phyloP scores from a whole-genome alignment of 2,329 filamentous ascomycete species.

The Ampelomyces quisqualis region DNA sequence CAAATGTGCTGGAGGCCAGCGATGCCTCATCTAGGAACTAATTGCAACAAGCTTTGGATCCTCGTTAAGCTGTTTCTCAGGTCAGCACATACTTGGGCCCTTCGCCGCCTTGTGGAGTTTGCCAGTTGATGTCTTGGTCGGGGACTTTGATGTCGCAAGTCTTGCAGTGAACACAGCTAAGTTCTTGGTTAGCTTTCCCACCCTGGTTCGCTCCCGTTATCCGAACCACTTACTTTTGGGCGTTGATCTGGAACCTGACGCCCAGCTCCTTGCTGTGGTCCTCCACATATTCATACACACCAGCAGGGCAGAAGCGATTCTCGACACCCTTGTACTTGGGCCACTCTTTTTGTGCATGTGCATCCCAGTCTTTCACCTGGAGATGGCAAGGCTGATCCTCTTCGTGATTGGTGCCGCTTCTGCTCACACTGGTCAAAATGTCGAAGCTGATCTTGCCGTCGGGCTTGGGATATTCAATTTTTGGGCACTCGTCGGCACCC shows the following conservation, averaged over 20 bases:
- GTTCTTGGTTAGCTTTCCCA: constrained; percentile 28
- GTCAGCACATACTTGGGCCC: constrained; percentile 67
- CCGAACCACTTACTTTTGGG: constrained; percentile 81
- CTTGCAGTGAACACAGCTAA: constrained; percentile 99
- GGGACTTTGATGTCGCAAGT: constrained; percentile 99
- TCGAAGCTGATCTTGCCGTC: constrained; percentile 95
- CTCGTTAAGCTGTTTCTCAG: too few species aligned
- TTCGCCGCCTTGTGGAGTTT: constrained; percentile 88
- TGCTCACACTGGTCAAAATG: constrained; percentile 89
- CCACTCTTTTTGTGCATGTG: constrained; percentile 79
- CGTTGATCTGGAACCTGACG: constrained; percentile 95
- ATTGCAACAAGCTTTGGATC: too few species aligned
- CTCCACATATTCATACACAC: constrained; percentile 97
- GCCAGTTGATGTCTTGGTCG: constrained; percentile 88
- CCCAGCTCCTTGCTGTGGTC: constrained; percentile 83
- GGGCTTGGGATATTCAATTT: constrained; percentile 96
- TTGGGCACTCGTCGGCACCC: constrained; percentile 72
- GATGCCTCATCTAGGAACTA: too few species aligned
- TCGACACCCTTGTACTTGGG: constrained; percentile 89
- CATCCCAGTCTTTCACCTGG: constrained; percentile 93
- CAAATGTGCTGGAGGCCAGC: constrained; percentile 1
- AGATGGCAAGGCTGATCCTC: constrained; percentile 97
- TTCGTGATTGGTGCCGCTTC: constrained; percentile 97
- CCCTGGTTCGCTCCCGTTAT: neutral
- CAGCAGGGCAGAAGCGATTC: constrained; percentile 95